Percentiles rank a stretch among this genome's conserved stretches.
These are phyloP conservation scores for Mycena haematopus DNA, from an alignment of 768 basidiomycete genomes.

Conservation along the genomic window DNA sequence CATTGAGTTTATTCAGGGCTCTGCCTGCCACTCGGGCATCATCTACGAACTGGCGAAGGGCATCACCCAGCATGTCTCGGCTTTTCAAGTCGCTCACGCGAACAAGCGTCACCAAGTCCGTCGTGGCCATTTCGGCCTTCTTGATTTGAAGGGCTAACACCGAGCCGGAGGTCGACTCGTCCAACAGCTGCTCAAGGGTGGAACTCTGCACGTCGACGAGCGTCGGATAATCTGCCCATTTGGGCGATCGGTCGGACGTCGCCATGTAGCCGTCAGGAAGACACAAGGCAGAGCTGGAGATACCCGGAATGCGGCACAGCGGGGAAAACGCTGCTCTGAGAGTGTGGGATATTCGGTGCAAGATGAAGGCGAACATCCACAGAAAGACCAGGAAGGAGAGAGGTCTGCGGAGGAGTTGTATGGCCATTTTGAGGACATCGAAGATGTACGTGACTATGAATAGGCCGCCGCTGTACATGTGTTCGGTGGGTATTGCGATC, in stretches of 20 bases:
- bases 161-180: conserved; percentile 63
- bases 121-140: conserved; percentile 79
- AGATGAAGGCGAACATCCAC: conserved; percentile 54
- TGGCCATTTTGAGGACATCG: conserved; percentile 53
- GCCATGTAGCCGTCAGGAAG: conserved; percentile 21
- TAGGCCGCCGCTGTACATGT: conserved; percentile 31
- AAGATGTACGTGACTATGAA: conserved; percentile 49
- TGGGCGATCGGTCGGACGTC: conserved; percentile 32
- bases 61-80: conserved; percentile 60
- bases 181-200: conserved; percentile 67
- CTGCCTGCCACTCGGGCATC: conserved; percentile 68
- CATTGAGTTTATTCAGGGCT: conserved; percentile 64
- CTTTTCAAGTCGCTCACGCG: conserved; percentile 66
- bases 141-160: conserved; percentile 71
- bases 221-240: conserved; percentile 66
- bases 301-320: conserved; percentile 65
- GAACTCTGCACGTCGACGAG: conserved; percentile 66
- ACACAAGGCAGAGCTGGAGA: conserved; percentile 58
- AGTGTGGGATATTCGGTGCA: conserved; percentile 47
- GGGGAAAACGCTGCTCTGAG: conserved; percentile 60
- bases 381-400: conserved; percentile 60
- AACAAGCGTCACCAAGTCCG: conserved; percentile 69
- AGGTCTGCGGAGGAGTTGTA: conserved; percentile 60
- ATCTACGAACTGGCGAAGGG: conserved; percentile 58
- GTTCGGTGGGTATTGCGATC: conserved; percentile 17